A percentile compares a stretch with the other conserved stretches of the same genome.
phyloP scores from a whole-genome alignment of 495 filamentous ascomycete genomes.

The Lasiosphaeria hispida region DNA sequence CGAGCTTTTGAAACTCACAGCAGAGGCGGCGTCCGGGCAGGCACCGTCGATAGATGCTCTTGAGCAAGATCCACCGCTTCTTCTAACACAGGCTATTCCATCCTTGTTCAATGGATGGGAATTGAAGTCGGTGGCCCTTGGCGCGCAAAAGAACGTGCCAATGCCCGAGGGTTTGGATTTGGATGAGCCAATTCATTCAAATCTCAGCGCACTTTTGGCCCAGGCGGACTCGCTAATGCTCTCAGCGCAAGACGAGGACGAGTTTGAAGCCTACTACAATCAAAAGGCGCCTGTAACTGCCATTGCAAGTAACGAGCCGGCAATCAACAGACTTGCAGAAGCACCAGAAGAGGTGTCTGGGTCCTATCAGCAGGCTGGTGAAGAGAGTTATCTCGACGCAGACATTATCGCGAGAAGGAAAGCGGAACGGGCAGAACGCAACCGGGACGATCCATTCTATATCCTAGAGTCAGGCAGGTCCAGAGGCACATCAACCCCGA shows the following conservation, averaged over 20 bases:
- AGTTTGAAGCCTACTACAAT: constrained; percentile 75
- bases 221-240: constrained; percentile 55
- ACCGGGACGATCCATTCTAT: constrained; percentile 94
- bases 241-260: constrained; percentile 54
- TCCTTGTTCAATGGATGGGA: constrained; percentile 81
- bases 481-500: constrained; percentile 57
- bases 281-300: constrained; percentile 41
- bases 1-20: constrained; percentile 79
- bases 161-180: constrained; percentile 70
- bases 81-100: constrained; percentile 86
- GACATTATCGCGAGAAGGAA: constrained; percentile 62
- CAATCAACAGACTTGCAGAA: constrained; percentile 50
- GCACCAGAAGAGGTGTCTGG: constrained; percentile 37
- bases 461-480: constrained; percentile 60
- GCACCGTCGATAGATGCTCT: constrained; percentile 50
- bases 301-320: constrained; percentile 46
- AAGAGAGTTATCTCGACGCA: constrained; percentile 59
- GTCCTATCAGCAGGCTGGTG: constrained; percentile 63
- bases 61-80: constrained; percentile 65
- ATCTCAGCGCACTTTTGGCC: constrained; percentile 61
- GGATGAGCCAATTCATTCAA: constrained; percentile 75
- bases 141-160: constrained; percentile 84
- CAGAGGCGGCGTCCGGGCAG: constrained; percentile 72
- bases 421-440: constrained; percentile 68
- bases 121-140: constrained; percentile 81